A percentile compares a stretch with the other conserved stretches of the same genome.
Evolutionary conservation across 164 flowering plant species (phyloP).

Genomic region (Nelumbo lutea): DNA sequence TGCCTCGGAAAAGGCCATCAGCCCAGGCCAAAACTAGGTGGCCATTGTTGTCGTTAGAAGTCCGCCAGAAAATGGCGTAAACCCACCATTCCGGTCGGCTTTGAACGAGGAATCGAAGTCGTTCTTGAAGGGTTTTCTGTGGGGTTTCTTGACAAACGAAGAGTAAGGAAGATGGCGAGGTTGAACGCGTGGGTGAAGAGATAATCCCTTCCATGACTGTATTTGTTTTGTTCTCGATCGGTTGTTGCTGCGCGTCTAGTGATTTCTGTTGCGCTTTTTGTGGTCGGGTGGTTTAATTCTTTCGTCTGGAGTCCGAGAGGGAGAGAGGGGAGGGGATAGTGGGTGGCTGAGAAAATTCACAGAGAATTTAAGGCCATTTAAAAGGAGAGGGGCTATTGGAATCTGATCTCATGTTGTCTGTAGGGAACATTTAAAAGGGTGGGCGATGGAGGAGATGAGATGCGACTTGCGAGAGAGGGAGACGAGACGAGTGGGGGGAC

Average conservation of each 20-base stretch:
- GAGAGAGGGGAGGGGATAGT: background rate
- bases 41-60: slow-evolving; percentile 27
- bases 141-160: slow-evolving; percentile 17
- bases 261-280: too few relatives aligned
- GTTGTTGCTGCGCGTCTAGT: too few relatives aligned
- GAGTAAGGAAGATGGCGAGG: slow-evolving; percentile 6
- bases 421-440: too few relatives aligned
- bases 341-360: background rate
- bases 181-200: slow-evolving; percentile 15
- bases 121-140: slow-evolving; percentile 31
- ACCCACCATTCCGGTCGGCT: slow-evolving; percentile 55
- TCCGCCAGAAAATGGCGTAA: slow-evolving; percentile 75
- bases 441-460: too few relatives aligned
- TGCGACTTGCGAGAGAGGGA: too few relatives aligned
- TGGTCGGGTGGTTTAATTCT: too few relatives aligned
- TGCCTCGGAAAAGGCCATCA: slow-evolving; percentile 65
- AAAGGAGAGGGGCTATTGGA: background rate
- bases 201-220: slow-evolving; percentile 19
- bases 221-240: background rate
- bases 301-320: background rate
- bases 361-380: background rate
- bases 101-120: slow-evolving; percentile 49
- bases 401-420: background rate
- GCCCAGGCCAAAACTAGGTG: slow-evolving; percentile 47
- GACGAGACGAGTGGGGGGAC: background rate